Evolutionary conservation across 2,329 filamentous ascomycete genomes (phyloP), one percentile per base, ranked within the genome.

Genomic region (Escovopsis sp.): DNA sequence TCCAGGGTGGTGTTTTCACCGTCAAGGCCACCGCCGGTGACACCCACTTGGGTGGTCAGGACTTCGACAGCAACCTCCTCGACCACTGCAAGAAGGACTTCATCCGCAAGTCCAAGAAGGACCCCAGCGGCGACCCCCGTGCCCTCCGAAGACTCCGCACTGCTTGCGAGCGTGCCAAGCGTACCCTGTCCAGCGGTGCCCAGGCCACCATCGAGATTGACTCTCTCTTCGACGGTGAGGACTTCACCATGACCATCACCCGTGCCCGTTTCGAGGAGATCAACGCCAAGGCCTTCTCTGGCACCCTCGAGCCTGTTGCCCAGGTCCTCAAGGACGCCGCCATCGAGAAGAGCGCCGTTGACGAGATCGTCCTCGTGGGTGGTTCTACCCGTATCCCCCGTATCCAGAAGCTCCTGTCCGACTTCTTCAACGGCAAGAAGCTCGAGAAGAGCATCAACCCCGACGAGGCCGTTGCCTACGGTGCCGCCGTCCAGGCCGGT

Each of bases 401-500:
- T 66, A 94, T 98, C 67, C 91, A 98, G 82, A 96, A 96, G 80
- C 83, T 98, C 53, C 81, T 98, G 54, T 88, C 82, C 72, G 91
- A 98, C 70, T 95, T 88, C 79, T 98, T 98, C 73, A 85, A 93
- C 65, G 88, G 88, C 70, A 98, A 98, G 86, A 95, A 98, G 83
- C 85, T 95, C 54, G 89, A 96, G 80, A 96, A 95, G 77, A 91
- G 85, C 75, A 96, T 96, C 75, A 98, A 98, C 80, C 91, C 91
- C 59, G 91, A 98, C 63, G 91, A 98, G 77, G 91, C 91, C 56
- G 91, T 98, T 60, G 91, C 91, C 57, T 95, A 95, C 70, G 91
- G 91, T 80, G 91, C 91, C 53, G 91, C 91, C 57, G 89, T 98
- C 49, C 91, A 98, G 74, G 91, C 91, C 54, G 91, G 88, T 80